Conservation (phyloP, 2,329 filamentous ascomycete species). For the Fusarium luffae region DNA sequence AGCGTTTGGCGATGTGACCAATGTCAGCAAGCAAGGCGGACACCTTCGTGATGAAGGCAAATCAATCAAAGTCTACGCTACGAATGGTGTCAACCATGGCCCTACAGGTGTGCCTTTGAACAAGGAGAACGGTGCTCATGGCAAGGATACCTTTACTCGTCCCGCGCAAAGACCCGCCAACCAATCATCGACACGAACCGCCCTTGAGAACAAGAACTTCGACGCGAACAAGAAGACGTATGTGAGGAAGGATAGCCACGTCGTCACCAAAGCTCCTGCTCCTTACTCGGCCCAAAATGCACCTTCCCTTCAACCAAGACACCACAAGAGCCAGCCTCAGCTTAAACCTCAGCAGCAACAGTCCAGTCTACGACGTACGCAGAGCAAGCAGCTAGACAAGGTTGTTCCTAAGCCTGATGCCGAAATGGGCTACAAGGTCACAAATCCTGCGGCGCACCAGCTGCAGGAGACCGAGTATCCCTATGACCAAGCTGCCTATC, state of each 20-base stretch:
- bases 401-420: slow-evolving; percentile 33
- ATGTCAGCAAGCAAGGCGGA: slow-evolving; percentile 61
- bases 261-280: slow-evolving; percentile 30
- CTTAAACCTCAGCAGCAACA: slow-evolving; percentile 59
- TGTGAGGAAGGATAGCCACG: slow-evolving; percentile 35
- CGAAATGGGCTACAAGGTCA: slow-evolving; percentile 18
- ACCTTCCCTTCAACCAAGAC: slow-evolving; percentile 55
- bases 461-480: slow-evolving; percentile 37
- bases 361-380: slow-evolving; percentile 55
- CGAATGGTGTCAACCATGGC: slow-evolving; percentile 42
- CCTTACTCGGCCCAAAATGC: slow-evolving; percentile 35
- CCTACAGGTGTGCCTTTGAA: slow-evolving; percentile 44
- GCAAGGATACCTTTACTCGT: slow-evolving; percentile 53
- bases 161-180: slow-evolving; percentile 50
- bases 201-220: slow-evolving; percentile 39
- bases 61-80: slow-evolving; percentile 47
- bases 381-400: slow-evolving; percentile 56
- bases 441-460: slow-evolving; percentile 20
- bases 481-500: slow-evolving; percentile 44
- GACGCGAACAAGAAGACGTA: slow-evolving; percentile 45
- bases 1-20: slow-evolving; percentile 86
- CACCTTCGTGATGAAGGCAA: slow-evolving; percentile 51
- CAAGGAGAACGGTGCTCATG: slow-evolving; percentile 58
- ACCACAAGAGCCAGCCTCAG: slow-evolving; percentile 66
- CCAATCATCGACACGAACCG: slow-evolving; percentile 40